A percentile compares a stretch with the other conserved stretches of the same genome.
phyloP scores from a whole-genome alignment of 495 filamentous ascomycete species.

The Aspergillus egyptiacus region DNA sequence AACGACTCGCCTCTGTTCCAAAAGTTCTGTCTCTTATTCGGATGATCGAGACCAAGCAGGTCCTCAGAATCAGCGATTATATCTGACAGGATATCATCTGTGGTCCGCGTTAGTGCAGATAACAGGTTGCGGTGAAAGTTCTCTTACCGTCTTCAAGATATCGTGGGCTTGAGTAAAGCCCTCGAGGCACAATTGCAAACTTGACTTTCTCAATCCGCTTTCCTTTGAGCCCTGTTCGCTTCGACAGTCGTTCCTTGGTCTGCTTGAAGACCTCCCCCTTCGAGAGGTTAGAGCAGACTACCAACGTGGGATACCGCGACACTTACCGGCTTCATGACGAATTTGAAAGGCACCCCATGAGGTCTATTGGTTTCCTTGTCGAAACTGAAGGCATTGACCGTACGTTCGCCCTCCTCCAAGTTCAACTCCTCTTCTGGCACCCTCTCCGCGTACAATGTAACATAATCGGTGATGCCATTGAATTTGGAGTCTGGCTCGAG shows the following conservation, averaged over 20 bases:
- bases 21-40: slow-evolving; percentile 61
- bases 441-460: slow-evolving; percentile 70
- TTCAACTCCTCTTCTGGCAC: slow-evolving; percentile 74
- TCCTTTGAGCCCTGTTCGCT: slow-evolving; percentile 88
- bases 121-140: no score
- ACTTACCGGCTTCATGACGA: slow-evolving; percentile 76
- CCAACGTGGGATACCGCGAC: neutral
- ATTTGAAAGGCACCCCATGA: slow-evolving; percentile 84
- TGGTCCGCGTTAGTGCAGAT: slow-evolving; percentile 15
- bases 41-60: slow-evolving; percentile 81
- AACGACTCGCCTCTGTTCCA: slow-evolving; percentile 58
- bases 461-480: slow-evolving; percentile 74
- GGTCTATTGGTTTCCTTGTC: slow-evolving; percentile 74
- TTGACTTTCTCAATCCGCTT: slow-evolving; percentile 99
- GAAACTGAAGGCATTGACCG: slow-evolving; percentile 83
- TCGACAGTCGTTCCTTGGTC: slow-evolving; percentile 84
- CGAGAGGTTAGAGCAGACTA: slow-evolving; percentile 17
- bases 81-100: slow-evolving; percentile 81
- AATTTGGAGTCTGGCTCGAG: slow-evolving; percentile 59
- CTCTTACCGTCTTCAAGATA: slow-evolving; percentile 89
- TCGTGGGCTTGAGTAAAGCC: slow-evolving; percentile 62
- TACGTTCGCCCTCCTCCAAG: slow-evolving; percentile 48
- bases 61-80: slow-evolving; percentile 65
- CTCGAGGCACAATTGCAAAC: slow-evolving; percentile 74
- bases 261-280: slow-evolving; percentile 83